Evolutionary conservation across 164 flowering plant genomes (phyloP).

Genomic region (Nymphaea colorata): DNA sequence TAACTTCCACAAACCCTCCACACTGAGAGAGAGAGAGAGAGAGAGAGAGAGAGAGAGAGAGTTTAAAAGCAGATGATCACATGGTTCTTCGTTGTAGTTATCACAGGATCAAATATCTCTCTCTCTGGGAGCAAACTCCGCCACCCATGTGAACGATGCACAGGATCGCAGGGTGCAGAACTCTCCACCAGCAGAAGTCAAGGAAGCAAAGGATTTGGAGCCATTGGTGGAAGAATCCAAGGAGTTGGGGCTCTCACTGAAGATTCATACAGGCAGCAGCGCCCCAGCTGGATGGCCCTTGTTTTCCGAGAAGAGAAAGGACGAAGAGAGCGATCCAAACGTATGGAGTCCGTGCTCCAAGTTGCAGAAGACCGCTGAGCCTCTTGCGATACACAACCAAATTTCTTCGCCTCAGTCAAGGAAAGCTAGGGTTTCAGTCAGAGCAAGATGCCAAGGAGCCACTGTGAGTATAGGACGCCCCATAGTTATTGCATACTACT

Average conservation of each 20-base stretch:
- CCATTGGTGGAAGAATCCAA: background rate
- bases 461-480: conserved; percentile 35
- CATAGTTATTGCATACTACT: no score
- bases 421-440: conserved; percentile 76
- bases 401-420: conserved; percentile 23
- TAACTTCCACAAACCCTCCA: background rate
- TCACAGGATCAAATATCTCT: background rate
- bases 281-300: background rate
- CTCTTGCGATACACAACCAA: conserved; percentile 11
- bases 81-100: background rate
- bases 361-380: background rate
- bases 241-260: background rate
- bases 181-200: background rate
- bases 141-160: background rate
- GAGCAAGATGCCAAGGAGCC: conserved; percentile 70
- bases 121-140: background rate
- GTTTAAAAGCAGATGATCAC: background rate
- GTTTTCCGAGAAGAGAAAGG: background rate
- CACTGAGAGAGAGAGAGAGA: background rate
- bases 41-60: conserved; percentile 1
- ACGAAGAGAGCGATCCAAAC: background rate
- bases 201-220: background rate
- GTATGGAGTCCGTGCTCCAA: background rate
- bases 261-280: background rate
- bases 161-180: background rate